Evolutionary conservation across 306 rosid species (phyloP).

Genomic region (Medicago arabica): DNA sequence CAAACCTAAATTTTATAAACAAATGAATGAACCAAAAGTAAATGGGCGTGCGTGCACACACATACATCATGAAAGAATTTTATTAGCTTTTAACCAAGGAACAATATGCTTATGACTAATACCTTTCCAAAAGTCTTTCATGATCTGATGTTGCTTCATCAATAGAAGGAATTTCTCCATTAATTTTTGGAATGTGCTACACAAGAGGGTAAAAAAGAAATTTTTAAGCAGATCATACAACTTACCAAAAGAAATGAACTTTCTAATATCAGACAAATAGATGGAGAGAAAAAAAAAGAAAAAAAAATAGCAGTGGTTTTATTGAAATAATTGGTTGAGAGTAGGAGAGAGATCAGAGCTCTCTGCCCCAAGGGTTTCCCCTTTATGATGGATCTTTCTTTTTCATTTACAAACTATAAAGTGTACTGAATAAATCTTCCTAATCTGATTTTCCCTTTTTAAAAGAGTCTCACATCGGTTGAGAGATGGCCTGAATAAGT

Average conservation of each 20-base stretch:
- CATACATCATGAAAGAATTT: constrained; percentile 17
- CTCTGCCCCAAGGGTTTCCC: neutral
- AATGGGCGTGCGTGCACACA: neutral
- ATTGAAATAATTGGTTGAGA: neutral
- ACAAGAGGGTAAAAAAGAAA: constrained; percentile 25
- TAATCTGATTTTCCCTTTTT: neutral
- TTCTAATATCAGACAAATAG: constrained; percentile 2
- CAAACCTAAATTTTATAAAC: constrained; percentile 20
- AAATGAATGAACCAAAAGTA: neutral
- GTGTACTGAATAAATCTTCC: neutral
- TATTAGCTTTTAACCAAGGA: constrained; percentile 17
- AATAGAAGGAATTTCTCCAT: constrained; percentile 89
- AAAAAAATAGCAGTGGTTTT: neutral
- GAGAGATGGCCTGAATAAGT: too few relatives aligned
- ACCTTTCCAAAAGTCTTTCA: constrained; percentile 90
- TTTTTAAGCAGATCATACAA: constrained; percentile 14
- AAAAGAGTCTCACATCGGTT: too few relatives aligned
- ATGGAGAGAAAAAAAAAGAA: neutral
- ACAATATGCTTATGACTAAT: constrained; percentile 30
- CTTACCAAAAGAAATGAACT: constrained; percentile 27
- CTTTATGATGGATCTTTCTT: neutral
- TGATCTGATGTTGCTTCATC: constrained; percentile 95
- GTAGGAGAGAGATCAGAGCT: neutral
- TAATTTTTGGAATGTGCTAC: constrained; percentile 91
- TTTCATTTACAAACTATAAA: neutral